Evolutionary conservation across 2,329 filamentous ascomycete genomes (phyloP).

Genomic region (Karstenula rhodostoma): DNA sequence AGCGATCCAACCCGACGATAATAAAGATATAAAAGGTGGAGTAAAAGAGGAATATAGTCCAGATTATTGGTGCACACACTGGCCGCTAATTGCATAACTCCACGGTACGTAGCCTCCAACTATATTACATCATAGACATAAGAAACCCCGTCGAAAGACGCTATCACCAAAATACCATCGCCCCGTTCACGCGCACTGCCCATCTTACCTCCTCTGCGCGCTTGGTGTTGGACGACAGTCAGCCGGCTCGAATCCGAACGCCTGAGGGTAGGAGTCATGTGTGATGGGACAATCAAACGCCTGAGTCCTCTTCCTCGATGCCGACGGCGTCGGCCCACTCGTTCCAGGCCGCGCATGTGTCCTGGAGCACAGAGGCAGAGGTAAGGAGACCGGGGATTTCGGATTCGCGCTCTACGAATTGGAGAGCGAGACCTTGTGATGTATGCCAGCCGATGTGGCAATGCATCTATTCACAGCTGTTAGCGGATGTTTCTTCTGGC

Average conservation of each 20-base stretch:
- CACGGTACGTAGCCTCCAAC: no score
- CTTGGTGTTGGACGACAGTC: no score
- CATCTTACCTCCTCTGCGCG: no score
- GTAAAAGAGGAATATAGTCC: no score
- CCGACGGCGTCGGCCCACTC: constrained; percentile 10
- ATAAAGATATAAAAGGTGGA: no score
- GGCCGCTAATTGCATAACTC: no score
- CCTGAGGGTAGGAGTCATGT: neutral
- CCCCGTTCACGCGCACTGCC: no score
- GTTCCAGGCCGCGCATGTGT: constrained; percentile 28
- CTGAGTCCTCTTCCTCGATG: constrained; percentile 33
- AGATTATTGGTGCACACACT: no score
- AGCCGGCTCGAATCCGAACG: neutral
- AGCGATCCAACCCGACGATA: no score
- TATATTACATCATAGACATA: no score
- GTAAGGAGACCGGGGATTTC: constrained; percentile 21
- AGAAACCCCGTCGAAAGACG: no score
- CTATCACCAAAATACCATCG: no score
- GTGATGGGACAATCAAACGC: constrained; percentile 17
- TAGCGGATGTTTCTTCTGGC: constrained; percentile 1
- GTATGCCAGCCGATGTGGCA: constrained; percentile 31
- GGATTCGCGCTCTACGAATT: constrained; percentile 55
- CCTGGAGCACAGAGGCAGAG: constrained; percentile 11
- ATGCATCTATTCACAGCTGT: constrained; percentile 12
- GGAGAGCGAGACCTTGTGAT: constrained; percentile 52